Evolutionary conservation across 2,329 filamentous ascomycete species (phyloP).

Genomic region (Nigrospora osmanthi): DNA sequence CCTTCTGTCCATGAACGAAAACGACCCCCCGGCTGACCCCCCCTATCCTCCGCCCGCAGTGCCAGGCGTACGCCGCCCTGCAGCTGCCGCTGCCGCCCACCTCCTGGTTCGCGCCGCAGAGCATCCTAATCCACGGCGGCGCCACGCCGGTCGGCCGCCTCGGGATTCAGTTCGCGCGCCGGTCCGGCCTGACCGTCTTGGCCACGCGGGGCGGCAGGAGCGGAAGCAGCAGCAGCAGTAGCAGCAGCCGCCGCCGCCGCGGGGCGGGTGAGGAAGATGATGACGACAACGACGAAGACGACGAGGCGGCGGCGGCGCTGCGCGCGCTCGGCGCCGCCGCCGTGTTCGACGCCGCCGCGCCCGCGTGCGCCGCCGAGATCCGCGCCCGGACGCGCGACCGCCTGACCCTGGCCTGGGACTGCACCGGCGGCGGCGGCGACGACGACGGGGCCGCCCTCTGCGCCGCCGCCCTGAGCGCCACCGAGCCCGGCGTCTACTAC

Average conservation of each 20-base stretch:
- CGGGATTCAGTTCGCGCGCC: slow-evolving; percentile 34
- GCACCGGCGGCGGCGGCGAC: slow-evolving; percentile 15
- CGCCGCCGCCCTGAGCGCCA: slow-evolving; percentile 19
- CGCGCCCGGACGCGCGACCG: slow-evolving; percentile 9
- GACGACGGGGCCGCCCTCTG: slow-evolving; percentile 18
- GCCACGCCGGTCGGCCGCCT: slow-evolving; percentile 50
- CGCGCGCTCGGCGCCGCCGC: slow-evolving; percentile 19
- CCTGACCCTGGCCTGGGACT: slow-evolving; percentile 26
- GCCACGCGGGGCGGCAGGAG: slow-evolving; percentile 15
- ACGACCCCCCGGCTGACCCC: no score
- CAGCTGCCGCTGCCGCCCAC: slow-evolving; percentile 35
- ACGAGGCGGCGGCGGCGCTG: slow-evolving; percentile 5
- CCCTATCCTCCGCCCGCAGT: slow-evolving; percentile 15
- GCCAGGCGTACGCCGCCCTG: slow-evolving; percentile 38
- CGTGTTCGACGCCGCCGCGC: slow-evolving; percentile 19
- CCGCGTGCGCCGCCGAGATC: slow-evolving; percentile 13
- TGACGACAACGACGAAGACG: no score
- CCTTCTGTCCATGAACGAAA: not conserved
- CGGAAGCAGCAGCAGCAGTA: no score
- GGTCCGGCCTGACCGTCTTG: slow-evolving; percentile 29
- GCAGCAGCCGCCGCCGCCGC: no score
- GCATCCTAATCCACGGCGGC: slow-evolving; percentile 36
- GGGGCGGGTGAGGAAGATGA: no score
- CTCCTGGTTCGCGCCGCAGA: slow-evolving; percentile 25
- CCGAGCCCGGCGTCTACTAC: slow-evolving; percentile 26